These are phyloP conservation scores for Solanum boliviense DNA, from an alignment of 257 asterid species.

Conservation along the genomic window DNA sequence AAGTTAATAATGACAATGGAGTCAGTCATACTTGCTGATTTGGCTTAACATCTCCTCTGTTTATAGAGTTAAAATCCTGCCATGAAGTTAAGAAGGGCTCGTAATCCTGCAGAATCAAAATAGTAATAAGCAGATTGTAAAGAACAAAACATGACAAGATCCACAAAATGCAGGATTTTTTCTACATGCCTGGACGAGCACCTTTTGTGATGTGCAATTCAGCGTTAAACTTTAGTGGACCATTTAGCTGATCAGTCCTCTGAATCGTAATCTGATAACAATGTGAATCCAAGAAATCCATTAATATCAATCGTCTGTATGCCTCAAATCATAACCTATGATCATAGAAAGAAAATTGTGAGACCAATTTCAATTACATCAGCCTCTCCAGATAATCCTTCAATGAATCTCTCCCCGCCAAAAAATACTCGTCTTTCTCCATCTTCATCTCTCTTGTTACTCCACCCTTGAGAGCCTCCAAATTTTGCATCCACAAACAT, in stretches of 20 bases:
- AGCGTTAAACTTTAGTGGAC: slow-evolving; percentile 83
- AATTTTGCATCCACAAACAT: slow-evolving; percentile 71
- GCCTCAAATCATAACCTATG: background rate
- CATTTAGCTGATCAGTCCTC: slow-evolving; percentile 63
- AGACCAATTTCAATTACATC: slow-evolving; percentile 35
- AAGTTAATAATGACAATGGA: background rate
- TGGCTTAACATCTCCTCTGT: slow-evolving; percentile 92
- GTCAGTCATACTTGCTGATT: slow-evolving; percentile 45
- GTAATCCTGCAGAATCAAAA: slow-evolving; percentile 45
- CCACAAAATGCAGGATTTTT: slow-evolving; percentile 1
- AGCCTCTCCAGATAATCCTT: slow-evolving; percentile 96
- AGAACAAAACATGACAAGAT: background rate
- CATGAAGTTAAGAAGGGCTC: slow-evolving; percentile 96
- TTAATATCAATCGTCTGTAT: background rate
- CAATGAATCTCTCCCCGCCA: slow-evolving; percentile 93
- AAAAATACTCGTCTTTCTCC: slow-evolving; percentile 98
- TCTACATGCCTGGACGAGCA: slow-evolving; percentile 77
- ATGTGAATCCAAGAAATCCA: background rate
- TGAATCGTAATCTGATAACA: slow-evolving; percentile 79
- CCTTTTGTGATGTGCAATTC: slow-evolving; percentile 75
- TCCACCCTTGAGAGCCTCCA: slow-evolving; percentile 41
- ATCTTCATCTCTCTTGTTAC: slow-evolving; percentile 71
- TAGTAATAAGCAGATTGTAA: slow-evolving; percentile 3
- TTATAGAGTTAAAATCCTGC: slow-evolving; percentile 79
- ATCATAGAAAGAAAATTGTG: background rate